Evolutionary conservation across 768 basidiomycete genomes (phyloP), one percentile per base, ranked within the genome.

Genomic region (Naganishia randhawae): DNA sequence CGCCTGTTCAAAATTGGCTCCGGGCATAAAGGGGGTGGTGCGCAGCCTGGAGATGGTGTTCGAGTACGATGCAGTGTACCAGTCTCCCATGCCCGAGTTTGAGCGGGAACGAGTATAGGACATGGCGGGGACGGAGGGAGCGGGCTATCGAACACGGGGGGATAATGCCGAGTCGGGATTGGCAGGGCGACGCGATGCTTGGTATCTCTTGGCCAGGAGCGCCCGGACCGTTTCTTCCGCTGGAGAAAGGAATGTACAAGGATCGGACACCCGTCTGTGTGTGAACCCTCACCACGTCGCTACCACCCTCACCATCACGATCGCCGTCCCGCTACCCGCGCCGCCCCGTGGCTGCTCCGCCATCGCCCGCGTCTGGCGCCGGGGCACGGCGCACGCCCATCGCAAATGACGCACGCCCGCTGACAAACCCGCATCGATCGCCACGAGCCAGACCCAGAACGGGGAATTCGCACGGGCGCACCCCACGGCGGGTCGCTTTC

Each of bases 21-120:
- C 66, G 53, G 66, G 66, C 52, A 55, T 67, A 48, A 67, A 67
- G 13, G 66, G 53, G 10, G 66, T 42, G 1, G 66, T 45, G 22
- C 66, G 53, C 17, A 67, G 54, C 35, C 66, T 22, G 11, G 66
- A 51, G 39, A 61, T 61, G 39, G 35, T 39, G 39, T 61, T 61
- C 37, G 57, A 55, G 42, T 67, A 57, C 29, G 66, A 50, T 19
- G 41, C 53, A 14, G 53, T 45, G 42, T 67, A 35, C 66, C 66
- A 45, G 41, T 67, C 50, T 64, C 50, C 39, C 13, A 53, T 22
- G 51, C 25, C 42, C 22, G 54, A 55, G 31, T 45, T 41, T n/a
- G 41, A 67, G 10, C 53, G 41, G 10, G 66, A 57, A 33, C 53
- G 66, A 19, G 41, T 22, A 25, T 25, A 61, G 57, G 57, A 31